These are phyloP conservation scores for Entamoeba invadens DNA, from an alignment of 208 protist genomes.

Conservation along the genomic window DNA sequence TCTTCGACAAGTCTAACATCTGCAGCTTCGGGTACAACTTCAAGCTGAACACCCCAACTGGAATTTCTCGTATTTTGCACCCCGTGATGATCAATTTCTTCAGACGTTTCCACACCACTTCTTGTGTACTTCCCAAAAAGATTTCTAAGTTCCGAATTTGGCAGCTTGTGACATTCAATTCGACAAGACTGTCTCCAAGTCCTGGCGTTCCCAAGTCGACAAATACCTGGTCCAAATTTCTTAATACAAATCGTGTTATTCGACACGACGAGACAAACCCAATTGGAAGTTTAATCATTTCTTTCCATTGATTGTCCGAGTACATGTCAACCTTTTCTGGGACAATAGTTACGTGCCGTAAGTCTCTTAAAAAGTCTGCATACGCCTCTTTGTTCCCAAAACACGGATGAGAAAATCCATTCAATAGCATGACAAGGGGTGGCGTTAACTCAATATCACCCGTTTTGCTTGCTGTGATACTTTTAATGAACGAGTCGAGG, in stretches of 20 bases:
- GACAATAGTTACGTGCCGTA: neutral
- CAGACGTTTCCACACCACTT: too few relatives aligned
- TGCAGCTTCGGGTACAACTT: too few relatives aligned
- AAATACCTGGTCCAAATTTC: neutral
- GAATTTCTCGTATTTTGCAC: too few relatives aligned
- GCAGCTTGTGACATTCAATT: neutral
- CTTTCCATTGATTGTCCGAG: neutral
- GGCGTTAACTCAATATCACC: neutral
- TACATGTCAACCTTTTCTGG: neutral
- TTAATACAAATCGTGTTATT: neutral
- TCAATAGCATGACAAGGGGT: neutral
- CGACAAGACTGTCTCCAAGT: neutral
- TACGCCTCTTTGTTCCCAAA: neutral
- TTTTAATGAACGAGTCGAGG: neutral
- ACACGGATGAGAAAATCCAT: neutral
- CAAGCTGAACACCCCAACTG: too few relatives aligned
- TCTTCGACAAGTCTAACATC: too few relatives aligned
- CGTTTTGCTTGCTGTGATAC: neutral
- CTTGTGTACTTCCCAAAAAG: too few relatives aligned
- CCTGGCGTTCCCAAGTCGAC: neutral
- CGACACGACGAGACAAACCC: neutral
- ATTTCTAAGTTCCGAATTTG: neutral
- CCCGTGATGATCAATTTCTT: too few relatives aligned
- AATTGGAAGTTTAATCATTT: neutral
- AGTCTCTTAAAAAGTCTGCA: neutral